Base-by-base conservation (phyloP, 2,329 filamentous ascomycete genomes). In the Ophiostoma sp. region DNA sequence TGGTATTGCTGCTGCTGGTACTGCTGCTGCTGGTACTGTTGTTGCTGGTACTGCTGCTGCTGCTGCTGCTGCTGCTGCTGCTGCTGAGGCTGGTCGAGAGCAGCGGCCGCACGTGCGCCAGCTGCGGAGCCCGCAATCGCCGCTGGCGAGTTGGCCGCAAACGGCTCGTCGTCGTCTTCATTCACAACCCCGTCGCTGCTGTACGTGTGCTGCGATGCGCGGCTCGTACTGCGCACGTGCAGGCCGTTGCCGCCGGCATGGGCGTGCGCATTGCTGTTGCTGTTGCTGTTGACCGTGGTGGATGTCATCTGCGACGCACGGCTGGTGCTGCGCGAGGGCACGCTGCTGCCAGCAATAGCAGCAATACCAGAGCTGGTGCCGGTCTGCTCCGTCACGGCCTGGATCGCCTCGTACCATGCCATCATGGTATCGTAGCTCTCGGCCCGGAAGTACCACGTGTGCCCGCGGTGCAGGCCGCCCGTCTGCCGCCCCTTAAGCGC, bases 401-500 rank as follows among this genome's bases (percentile, higher is more conserved):
- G 93, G 77, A 99, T 94, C 75, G 97, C 94, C 67, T 95, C 90
- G 77, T 93, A 98, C 86, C 95, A 99, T 63, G 93, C 92, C 82
- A 96, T 88, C 94, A 98, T 97, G 14, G 93, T 97, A 73, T 98
- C 94, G 77, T 96, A 83, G 73, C 85, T 88, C 74, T 89, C 87
- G 66, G 87, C 87, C 63, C 88, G 85, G 78, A 90, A 90, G 36
- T 89, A 87, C 88, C 88, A 90, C 2, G 85, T 89, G 73, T 89
- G 87, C 38, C 87, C 87, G 68, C 93, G 91, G 78, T 98, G 95
- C 87, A 98, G 92, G 4, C 90, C 83, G 66, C 95, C 94, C 4
- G 93, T 95, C 79, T 98, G 94, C 70, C 93, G 90, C 62, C 95
- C 95, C 79, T 98, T 99, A 75, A 99, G 88, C 78, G 97, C 92